These are phyloP conservation scores for Stephania japonica DNA, from an alignment of 164 flowering plant species.

Conservation along the genomic window DNA sequence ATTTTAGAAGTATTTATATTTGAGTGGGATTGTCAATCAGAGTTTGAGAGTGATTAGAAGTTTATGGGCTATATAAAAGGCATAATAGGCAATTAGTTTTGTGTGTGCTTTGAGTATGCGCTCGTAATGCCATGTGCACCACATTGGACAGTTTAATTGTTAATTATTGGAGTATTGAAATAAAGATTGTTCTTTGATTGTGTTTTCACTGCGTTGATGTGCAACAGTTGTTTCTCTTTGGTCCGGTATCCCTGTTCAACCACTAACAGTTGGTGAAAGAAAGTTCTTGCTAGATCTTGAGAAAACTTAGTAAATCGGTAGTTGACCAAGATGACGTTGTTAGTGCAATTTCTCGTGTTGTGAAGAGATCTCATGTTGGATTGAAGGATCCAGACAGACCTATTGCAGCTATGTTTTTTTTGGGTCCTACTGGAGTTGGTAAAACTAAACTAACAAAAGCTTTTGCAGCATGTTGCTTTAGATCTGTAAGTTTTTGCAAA, in stretches of 20 bases:
- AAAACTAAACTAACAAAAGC: conserved; percentile 87
- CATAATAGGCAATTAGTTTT: too few relatives aligned
- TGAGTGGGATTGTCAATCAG: too few relatives aligned
- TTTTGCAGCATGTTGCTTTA: conserved; percentile 74
- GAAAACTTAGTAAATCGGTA: conserved; percentile 51
- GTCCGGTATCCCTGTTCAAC: conserved; percentile 85
- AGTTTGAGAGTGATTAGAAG: too few relatives aligned
- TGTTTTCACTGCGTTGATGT: too few relatives aligned
- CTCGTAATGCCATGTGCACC: too few relatives aligned
- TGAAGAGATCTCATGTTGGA: conserved; percentile 77
- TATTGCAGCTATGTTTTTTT: conserved; percentile 72
- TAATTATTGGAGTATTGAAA: too few relatives aligned
- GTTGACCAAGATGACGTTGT: conserved; percentile 92
- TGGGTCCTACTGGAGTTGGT: conserved; percentile 96
- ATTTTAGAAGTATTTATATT: too few relatives aligned
- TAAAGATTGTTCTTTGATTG: too few relatives aligned
- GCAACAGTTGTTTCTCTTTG: conserved; percentile 70
- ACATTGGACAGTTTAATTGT: too few relatives aligned
- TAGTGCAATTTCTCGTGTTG: conserved; percentile 68
- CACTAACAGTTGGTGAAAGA: conserved; percentile 69
- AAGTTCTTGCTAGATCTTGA: conserved; percentile 53
- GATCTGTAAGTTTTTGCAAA: conserved; percentile 54
- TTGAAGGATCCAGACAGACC: conserved; percentile 76
- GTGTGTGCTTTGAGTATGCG: too few relatives aligned
- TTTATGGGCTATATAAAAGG: too few relatives aligned